Evolutionary conservation across 2,329 filamentous ascomycete species (phyloP).

Genomic region (Aureobasidium subglaciale): DNA sequence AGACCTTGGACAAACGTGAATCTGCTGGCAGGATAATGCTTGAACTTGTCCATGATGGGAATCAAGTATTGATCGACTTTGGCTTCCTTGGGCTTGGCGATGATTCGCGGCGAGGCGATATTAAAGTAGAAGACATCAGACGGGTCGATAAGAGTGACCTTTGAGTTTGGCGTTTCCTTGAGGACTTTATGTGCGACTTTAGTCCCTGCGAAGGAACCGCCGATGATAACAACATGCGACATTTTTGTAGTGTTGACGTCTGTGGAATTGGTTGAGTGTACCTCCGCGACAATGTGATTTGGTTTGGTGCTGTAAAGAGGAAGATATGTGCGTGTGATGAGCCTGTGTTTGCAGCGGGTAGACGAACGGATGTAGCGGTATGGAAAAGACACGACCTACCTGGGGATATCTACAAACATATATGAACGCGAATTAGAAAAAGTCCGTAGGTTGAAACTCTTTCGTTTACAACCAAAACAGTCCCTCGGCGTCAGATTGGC

Average conservation of each 20-base stretch:
- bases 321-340: neutral
- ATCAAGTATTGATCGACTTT: conserved; percentile 6
- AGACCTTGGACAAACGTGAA: conserved; percentile 43
- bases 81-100: conserved; percentile 11
- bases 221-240: conserved; percentile 11
- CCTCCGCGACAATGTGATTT: neutral
- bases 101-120: conserved; percentile 6
- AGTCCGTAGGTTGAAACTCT: conserved; percentile 10
- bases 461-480: neutral
- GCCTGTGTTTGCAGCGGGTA: neutral
- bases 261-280: neutral
- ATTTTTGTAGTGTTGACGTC: neutral
- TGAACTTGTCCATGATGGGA: conserved; percentile 39
- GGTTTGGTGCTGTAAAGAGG: neutral
- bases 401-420: neutral
- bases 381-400: neutral
- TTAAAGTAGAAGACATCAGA: conserved; percentile 14
- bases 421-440: neutral
- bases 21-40: conserved; percentile 36
- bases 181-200: conserved; percentile 14
- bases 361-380: neutral
- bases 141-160: conserved; percentile 11
- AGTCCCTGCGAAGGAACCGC: conserved; percentile 3
- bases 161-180: neutral
- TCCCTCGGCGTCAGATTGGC: neutral